phyloP scores from a whole-genome alignment of 208 protist genomes.

The Endotrypanum monterogeii region DNA sequence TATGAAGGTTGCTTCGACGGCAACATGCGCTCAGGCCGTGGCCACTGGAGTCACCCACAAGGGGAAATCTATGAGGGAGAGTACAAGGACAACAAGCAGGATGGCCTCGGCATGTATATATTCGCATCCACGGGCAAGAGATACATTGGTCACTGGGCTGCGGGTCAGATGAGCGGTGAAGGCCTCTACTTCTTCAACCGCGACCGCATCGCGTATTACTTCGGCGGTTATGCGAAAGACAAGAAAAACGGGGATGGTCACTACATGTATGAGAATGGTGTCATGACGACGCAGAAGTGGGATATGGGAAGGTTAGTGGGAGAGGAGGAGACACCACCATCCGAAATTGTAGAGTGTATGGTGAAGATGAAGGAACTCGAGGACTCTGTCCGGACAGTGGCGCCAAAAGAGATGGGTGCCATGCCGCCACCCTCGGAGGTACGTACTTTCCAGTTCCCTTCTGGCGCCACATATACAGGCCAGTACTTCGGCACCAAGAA shows the following conservation, averaged over 20 bases:
- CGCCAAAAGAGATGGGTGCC: conserved; percentile 66
- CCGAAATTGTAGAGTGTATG: conserved; percentile 59
- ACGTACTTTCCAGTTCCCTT: conserved; percentile 88
- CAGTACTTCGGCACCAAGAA: conserved; percentile 90
- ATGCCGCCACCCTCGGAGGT: conserved; percentile 58
- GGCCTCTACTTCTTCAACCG: conserved; percentile 86
- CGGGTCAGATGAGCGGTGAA: conserved; percentile 80
- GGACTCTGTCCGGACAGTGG: conserved; percentile 54
- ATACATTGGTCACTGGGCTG: conserved; percentile 84
- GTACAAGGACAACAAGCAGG: conserved; percentile 84
- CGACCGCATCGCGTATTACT: conserved; percentile 66
- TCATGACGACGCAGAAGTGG: conserved; percentile 85
- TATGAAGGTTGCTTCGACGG: conserved; percentile 89
- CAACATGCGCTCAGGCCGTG: conserved; percentile 71
- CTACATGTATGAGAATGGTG: conserved; percentile 86
- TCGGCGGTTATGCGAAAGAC: conserved; percentile 75
- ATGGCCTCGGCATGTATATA: conserved; percentile 85
- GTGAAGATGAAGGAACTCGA: conserved; percentile 47
- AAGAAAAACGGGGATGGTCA: conserved; percentile 83
- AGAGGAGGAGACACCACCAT: conserved; percentile 67
- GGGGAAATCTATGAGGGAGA: conserved; percentile 90
- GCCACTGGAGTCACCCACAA: conserved; percentile 75
- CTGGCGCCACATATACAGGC: conserved; percentile 85
- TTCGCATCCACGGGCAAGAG: conserved; percentile 69
- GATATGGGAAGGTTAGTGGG: conserved; percentile 51